Evolutionary conservation across 257 asterid genomes (phyloP).

Genomic region (Petunia secreta): DNA sequence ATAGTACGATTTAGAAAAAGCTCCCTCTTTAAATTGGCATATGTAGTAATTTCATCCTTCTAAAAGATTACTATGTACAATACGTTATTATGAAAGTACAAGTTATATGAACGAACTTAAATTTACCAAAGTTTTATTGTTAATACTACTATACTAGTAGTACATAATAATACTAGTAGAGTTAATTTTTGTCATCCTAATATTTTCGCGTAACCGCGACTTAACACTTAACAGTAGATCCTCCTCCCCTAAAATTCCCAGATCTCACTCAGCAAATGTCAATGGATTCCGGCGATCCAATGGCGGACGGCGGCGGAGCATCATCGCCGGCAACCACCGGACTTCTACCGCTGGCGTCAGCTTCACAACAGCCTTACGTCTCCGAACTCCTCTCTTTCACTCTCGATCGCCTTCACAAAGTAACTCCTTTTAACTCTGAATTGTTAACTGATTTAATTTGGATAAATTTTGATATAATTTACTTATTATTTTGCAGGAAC

Average conservation of each 20-base stretch:
- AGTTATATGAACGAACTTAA: no score
- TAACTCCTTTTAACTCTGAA: slow-evolving; percentile 5
- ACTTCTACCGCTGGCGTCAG: slow-evolving; percentile 82
- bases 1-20: no score
- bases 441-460: slow-evolving; percentile 20
- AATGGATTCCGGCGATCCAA: slow-evolving; percentile 62
- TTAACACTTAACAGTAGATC: not conserved
- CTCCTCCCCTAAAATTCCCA: not conserved
- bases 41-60: no score
- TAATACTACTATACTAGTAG: no score
- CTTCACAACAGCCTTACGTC: slow-evolving; percentile 89
- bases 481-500: slow-evolving; percentile 53
- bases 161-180: no score
- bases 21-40: no score
- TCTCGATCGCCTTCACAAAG: slow-evolving; percentile 98
- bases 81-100: no score
- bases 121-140: no score
- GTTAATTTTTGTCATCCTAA: not conserved
- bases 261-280: slow-evolving; percentile 31
- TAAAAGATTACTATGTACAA: no score
- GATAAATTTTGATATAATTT: not conserved
- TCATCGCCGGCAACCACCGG: slow-evolving; percentile 49
- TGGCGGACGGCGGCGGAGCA: slow-evolving; percentile 49
- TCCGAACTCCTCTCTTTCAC: slow-evolving; percentile 96
- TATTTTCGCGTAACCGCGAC: not conserved